Base-by-base conservation (phyloP, 1,284 basidiomycete species). In the Cutaneotrichosporon dermatis region DNA sequence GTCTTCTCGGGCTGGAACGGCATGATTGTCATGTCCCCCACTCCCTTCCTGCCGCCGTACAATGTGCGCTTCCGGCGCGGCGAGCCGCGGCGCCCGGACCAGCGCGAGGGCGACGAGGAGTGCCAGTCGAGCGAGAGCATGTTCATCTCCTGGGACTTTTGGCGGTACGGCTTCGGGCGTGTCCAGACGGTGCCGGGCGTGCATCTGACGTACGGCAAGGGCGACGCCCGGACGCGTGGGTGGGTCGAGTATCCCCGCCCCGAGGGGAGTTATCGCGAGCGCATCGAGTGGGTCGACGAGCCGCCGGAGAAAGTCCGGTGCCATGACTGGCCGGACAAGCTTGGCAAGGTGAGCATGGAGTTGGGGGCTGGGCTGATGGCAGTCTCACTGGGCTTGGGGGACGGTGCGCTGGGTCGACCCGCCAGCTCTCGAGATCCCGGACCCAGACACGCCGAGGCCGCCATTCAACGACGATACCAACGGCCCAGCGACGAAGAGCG, bases 1-100 rank as follows among this genome's bases (percentile, higher is more conserved):
- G 79, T 80, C 33, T 79, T 79, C 62, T 72, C 77, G n/a, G 80
- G 79, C 46, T 81, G 85, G 85, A 85, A 86, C 69, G 85, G 85
- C 34, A 82, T 79, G 53, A 70, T 76, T 11, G 76, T 78, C 15
- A 63, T 81, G 53, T 61, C 64, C 45, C 74, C 77, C 25, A 60
- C 54, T 3, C 75, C 76, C 1, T 77, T 78, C 65, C 58, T 70
- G 35, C 63, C 71, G 9, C 74, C 71, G n/a, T 76, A 72, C 65
- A 73, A 72, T 59, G 71, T 74, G 46, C 67, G 69, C 12, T 73
- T 75, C 67, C 63, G n/a, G 25, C 25, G 25, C 25, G 25, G 25
- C 25, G 25, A 25, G 25, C 64, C 69, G 7, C 39, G 71, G 66
- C 25, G 54, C 39, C 42, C 69, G 25, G 58, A 37, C 25, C 25